Evolutionary conservation across 176 grass and related monocot species (phyloP).

Genomic region (Zoysia japonica): DNA sequence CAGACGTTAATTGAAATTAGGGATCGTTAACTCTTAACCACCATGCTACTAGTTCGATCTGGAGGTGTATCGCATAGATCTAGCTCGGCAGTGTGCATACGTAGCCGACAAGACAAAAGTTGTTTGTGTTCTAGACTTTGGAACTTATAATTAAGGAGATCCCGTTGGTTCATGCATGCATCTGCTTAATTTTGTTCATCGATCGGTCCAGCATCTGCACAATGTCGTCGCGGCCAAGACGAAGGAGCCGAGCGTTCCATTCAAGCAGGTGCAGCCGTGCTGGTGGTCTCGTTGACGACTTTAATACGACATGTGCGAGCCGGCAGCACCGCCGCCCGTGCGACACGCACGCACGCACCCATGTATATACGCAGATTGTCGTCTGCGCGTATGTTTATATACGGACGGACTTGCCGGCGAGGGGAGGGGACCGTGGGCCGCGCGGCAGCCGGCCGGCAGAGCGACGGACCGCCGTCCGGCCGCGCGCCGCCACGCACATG

Average conservation of each 20-base stretch:
- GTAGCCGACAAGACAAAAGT: neutral
- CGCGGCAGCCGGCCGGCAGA: slow-evolving; percentile 15
- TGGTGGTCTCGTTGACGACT: neutral
- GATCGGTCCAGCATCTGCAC: neutral
- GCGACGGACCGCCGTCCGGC: slow-evolving; percentile 27
- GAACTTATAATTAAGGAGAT: too few relatives aligned
- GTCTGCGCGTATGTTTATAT: neutral
- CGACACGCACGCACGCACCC: neutral
- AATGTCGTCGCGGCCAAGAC: neutral
- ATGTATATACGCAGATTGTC: neutral
- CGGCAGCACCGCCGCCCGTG: neutral
- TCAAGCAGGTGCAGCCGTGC: neutral
- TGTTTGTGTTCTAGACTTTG: too few relatives aligned
- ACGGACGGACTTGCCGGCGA: neutral
- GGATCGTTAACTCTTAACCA: slow-evolving; percentile 3
- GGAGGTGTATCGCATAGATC: too few relatives aligned
- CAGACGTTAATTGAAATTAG: neutral
- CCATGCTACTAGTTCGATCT: neutral
- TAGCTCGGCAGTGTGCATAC: neutral
- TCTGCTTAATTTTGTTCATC: neutral
- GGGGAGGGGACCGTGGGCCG: neutral
- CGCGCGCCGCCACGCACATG: slow-evolving; percentile 35
- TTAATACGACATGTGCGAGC: too few relatives aligned
- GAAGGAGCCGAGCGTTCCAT: neutral
- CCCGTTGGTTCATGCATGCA: neutral